A percentile compares a stretch with the other conserved stretches of the same genome.
phyloP scores from a whole-genome alignment of 2,329 filamentous ascomycete species.

The Pseudogymnoascus sp. region DNA sequence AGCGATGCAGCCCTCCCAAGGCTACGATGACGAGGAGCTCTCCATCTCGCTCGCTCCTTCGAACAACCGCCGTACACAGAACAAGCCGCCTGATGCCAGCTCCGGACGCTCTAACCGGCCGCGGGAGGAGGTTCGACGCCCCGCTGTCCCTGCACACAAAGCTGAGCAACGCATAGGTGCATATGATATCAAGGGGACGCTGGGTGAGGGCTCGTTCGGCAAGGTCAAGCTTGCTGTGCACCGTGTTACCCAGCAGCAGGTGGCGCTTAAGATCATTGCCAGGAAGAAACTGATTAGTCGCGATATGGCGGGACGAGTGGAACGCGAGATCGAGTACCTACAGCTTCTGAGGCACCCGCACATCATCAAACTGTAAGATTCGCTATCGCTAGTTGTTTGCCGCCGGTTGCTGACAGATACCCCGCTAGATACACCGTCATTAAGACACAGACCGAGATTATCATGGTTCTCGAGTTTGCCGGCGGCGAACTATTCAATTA shows the following conservation, averaged over 20 bases:
- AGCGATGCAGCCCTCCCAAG: slow-evolving; percentile 17
- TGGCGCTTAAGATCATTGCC: slow-evolving; percentile 95
- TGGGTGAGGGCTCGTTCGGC: slow-evolving; percentile 95
- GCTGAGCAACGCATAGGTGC: slow-evolving; percentile 80
- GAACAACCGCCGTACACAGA: slow-evolving; percentile 46
- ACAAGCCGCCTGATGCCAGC: slow-evolving; percentile 27
- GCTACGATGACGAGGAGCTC: slow-evolving; percentile 74
- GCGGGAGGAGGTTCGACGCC: slow-evolving; percentile 16
- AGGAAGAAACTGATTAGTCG: slow-evolving; percentile 91
- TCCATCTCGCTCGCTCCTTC: slow-evolving; percentile 65
- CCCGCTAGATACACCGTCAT: slow-evolving; percentile 78
- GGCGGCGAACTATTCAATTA: slow-evolving; percentile 97
- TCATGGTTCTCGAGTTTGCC: slow-evolving; percentile 98
- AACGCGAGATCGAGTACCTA: slow-evolving; percentile 96
- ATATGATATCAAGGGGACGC: slow-evolving; percentile 81
- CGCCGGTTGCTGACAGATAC: neutral
- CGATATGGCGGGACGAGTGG: slow-evolving; percentile 96
- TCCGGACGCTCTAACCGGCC: slow-evolving; percentile 15
- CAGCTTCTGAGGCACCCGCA: slow-evolving; percentile 93
- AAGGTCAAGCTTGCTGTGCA: slow-evolving; percentile 98
- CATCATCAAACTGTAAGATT: slow-evolving; percentile 88
- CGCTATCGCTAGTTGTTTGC: slow-evolving; percentile 2
- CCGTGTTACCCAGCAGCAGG: slow-evolving; percentile 84
- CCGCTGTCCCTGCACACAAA: slow-evolving; percentile 34
- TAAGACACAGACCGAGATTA: slow-evolving; percentile 86